phyloP scores from a whole-genome alignment of 2,329 filamentous ascomycete genomes.

The Trichoderma oligosporum region DNA sequence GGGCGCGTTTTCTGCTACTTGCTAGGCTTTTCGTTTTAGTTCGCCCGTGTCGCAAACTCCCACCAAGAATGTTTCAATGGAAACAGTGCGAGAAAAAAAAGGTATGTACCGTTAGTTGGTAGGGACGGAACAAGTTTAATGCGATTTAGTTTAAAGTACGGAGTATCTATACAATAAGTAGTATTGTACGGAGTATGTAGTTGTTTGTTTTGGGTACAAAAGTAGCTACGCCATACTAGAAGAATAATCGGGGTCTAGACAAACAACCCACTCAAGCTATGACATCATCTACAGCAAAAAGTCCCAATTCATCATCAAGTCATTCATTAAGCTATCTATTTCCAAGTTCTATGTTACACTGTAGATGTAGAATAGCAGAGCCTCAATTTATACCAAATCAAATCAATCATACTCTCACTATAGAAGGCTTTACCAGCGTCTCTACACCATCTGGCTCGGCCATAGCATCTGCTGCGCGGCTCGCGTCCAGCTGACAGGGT shows the following conservation, averaged over 20 bases:
- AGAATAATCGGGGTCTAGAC: too few relatives aligned
- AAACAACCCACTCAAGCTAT: too few relatives aligned
- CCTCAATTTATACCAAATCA: background rate
- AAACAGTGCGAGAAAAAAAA: background rate
- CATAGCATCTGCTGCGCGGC: background rate
- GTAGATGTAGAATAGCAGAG: background rate
- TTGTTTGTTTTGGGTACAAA: too few relatives aligned
- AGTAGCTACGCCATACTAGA: too few relatives aligned
- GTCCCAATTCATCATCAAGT: too few relatives aligned
- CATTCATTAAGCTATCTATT: too few relatives aligned
- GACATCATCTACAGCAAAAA: too few relatives aligned
- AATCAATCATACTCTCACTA: constrained; percentile 6
- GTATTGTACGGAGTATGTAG: too few relatives aligned
- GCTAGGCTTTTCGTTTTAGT: constrained; percentile 4
- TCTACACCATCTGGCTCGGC: background rate
- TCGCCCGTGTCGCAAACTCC: constrained; percentile 8
- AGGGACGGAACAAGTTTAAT: constrained; percentile 12
- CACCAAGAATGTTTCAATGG: background rate
- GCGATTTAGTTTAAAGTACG: too few relatives aligned
- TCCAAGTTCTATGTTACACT: too few relatives aligned
- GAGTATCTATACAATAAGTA: too few relatives aligned
- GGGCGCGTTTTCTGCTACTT: constrained; percentile 14
- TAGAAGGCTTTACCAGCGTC: background rate
- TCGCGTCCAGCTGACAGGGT: background rate
- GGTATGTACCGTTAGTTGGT: background rate